Evolutionary conservation across 192 early-diverging fungal species (phyloP).

Genomic region (Neocallimastix lanati): DNA sequence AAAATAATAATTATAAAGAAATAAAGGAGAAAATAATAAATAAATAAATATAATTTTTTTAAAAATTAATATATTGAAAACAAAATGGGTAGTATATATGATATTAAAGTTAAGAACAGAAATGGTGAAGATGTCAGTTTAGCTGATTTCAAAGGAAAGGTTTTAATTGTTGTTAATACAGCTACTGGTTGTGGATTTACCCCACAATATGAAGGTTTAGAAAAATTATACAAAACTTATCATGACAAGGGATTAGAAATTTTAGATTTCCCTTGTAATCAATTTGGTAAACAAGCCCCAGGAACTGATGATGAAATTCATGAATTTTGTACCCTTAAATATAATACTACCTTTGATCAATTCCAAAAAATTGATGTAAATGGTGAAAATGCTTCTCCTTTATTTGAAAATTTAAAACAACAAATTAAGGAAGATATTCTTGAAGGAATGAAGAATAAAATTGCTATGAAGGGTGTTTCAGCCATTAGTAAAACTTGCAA

Average conservation of each 20-base stretch:
- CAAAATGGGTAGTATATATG: too few species aligned
- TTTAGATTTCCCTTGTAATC: slow-evolving; percentile 82
- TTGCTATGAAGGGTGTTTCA: slow-evolving; percentile 13
- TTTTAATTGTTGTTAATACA: not conserved
- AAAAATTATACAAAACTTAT: slow-evolving; percentile 47
- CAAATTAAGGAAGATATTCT: slow-evolving; percentile 6
- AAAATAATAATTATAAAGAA: too few species aligned
- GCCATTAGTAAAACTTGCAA: not conserved
- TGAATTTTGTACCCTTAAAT: slow-evolving; percentile 41
- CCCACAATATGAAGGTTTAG: slow-evolving; percentile 16
- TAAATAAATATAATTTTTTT: too few species aligned
- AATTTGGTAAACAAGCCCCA: slow-evolving; percentile 58
- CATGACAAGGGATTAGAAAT: slow-evolving; percentile 55
- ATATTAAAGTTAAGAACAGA: not conserved
- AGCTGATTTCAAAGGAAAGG: not conserved
- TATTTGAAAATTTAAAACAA: slow-evolving; percentile 24
- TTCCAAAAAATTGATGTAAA: slow-evolving; percentile 75
- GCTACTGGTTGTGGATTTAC: not conserved
- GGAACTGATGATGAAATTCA: slow-evolving; percentile 12
- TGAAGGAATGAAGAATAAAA: slow-evolving; percentile 61
- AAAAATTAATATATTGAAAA: too few species aligned
- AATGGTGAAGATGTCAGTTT: not conserved
- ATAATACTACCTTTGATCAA: slow-evolving; percentile 72
- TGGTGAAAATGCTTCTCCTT: slow-evolving; percentile 37
- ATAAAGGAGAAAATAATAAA: too few species aligned